Conservation (phyloP, 2,329 filamentous ascomycete species). For the Decorospora gaudefroyi region DNA sequence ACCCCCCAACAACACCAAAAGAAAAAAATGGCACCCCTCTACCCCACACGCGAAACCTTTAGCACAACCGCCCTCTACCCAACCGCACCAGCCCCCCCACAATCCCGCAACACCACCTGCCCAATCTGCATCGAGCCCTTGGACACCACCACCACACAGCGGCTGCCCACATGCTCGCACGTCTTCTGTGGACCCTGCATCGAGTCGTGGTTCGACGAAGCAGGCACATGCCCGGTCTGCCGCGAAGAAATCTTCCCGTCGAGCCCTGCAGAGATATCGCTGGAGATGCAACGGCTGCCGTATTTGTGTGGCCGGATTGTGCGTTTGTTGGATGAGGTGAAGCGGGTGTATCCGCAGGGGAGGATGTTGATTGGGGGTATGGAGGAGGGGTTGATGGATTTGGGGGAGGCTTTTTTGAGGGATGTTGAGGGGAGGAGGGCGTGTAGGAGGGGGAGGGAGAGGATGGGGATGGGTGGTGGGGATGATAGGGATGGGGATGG, state of each 20-base stretch:
- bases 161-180: not conserved
- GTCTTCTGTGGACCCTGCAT: conserved; percentile 3
- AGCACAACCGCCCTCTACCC: not conserved
- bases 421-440: not conserved
- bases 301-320: not conserved
- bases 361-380: not conserved
- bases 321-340: not conserved
- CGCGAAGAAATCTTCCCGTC: not conserved
- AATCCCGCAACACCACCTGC: not conserved
- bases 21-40: not conserved
- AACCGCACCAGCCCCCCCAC: no score
- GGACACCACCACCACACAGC: not conserved
- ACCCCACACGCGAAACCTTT: not conserved
- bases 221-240: conserved; percentile 1
- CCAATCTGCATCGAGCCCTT: not conserved
- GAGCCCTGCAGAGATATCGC: not conserved
- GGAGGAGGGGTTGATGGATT: not conserved
- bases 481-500: not conserved
- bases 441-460: not conserved
- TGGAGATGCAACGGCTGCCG: not conserved
- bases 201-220: conserved; percentile 2
- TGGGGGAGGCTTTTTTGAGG: not conserved
- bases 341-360: conserved; percentile 1
- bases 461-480: no score
- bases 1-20: no score